Conservation (phyloP, 192 early-diverging fungal genomes). For the Martensiomyces pterosporus region DNA sequence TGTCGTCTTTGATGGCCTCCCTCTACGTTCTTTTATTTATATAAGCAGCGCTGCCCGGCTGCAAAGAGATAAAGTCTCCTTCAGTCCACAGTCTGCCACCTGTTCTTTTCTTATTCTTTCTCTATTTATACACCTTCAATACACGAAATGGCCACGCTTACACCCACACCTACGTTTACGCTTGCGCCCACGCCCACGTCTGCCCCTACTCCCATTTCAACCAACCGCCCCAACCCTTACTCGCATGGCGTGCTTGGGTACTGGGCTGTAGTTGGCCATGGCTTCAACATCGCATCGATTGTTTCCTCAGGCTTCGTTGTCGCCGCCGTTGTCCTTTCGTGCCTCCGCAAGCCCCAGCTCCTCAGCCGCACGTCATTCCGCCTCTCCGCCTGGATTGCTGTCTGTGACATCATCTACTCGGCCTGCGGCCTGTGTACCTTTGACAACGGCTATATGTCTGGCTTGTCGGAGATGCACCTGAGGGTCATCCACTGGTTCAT, state of each 20-base stretch:
- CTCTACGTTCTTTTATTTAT: too few relatives aligned
- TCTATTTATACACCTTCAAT: too few relatives aligned
- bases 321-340: constrained; percentile 7
- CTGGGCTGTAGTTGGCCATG: constrained; percentile 42
- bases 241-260: constrained; percentile 33
- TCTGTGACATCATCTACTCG: constrained; percentile 38
- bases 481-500: constrained; percentile 44
- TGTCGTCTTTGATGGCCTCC: too few relatives aligned
- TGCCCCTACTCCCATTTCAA: too few relatives aligned
- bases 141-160: too few relatives aligned
- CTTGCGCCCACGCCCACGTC: too few relatives aligned
- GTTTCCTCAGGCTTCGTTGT: constrained; percentile 26
- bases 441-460: constrained; percentile 32
- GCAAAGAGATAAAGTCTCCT: too few relatives aligned
- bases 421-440: constrained; percentile 34
- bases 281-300: constrained; percentile 39
- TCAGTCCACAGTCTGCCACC: too few relatives aligned
- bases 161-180: too few relatives aligned
- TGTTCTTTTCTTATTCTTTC: too few relatives aligned
- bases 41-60: too few relatives aligned
- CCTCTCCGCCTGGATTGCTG: constrained; percentile 28
- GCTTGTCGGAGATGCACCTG: constrained; percentile 21
- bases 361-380: constrained; percentile 20
- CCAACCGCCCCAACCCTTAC: too few relatives aligned
- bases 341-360: constrained; percentile 1